Base-by-base conservation (phyloP, 768 basidiomycete species). In the Mycena amicta region DNA sequence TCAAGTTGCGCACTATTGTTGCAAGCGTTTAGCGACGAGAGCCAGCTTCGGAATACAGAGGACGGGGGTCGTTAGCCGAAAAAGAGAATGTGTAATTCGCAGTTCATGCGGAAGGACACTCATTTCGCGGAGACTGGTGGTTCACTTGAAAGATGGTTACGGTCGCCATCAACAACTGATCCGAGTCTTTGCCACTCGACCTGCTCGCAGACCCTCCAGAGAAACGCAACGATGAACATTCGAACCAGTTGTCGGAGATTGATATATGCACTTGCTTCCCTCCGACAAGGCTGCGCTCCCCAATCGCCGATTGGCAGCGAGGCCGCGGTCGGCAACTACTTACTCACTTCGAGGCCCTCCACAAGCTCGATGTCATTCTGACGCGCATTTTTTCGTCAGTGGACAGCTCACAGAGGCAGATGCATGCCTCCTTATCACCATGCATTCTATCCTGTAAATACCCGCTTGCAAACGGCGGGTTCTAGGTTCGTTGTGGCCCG, bases 211-310 rank as follows among this genome's bases (percentile, higher is more conserved):
- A n/a, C n/a, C n/a, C n/a, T n/a, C n/a, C n/a, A n/a, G n/a, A n/a
- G n/a, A n/a, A n/a, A n/a, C n/a, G n/a, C n/a, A n/a, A n/a, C n/a
- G n/a, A n/a, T n/a, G n/a, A n/a, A n/a, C n/a, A n/a, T n/a, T n/a
- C n/a, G n/a, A n/a, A n/a, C n/a, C n/a, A n/a, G n/a, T n/a, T n/a
- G n/a, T n/a, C n/a, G n/a, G n/a, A n/a, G n/a, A n/a, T n/a, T n/a
- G n/a, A n/a, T n/a, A n/a, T n/a, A n/a, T n/a, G n/a, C n/a, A n/a
- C n/a, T n/a, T n/a, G n/a, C n/a, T n/a, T n/a, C n/a, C n/a, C n/a
- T n/a, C n/a, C n/a, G n/a, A 98, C 79, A 89, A 87, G 67, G 71
- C 88, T 4, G 96, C 97, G 8, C 96, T 99, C 65, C n/a, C n/a
- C n/a, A n/a, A n/a, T n/a, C n/a, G n/a, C n/a, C n/a, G n/a, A n/a